Evolutionary conservation across 1,284 basidiomycete species (phyloP).

Genomic region (Sanghuangporus baumii): DNA sequence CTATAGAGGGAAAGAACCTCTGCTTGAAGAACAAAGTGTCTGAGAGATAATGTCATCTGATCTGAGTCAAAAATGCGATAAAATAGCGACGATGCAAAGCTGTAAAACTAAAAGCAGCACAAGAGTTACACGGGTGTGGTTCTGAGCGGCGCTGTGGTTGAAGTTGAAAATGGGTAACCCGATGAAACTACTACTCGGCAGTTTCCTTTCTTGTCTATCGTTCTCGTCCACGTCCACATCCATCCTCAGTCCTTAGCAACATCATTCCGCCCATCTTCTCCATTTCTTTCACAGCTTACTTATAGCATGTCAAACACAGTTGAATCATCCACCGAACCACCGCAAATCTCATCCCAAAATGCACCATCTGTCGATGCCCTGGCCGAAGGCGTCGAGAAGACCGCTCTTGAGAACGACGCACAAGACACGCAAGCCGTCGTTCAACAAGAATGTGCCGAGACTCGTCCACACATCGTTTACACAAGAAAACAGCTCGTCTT

Average conservation of each 20-base stretch:
- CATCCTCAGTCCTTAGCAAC: neutral
- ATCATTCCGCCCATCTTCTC: neutral
- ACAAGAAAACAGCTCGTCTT: constrained; percentile 59
- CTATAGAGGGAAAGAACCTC: constrained; percentile 59
- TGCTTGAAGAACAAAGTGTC: constrained; percentile 67
- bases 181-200: neutral
- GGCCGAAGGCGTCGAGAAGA: constrained; percentile 32
- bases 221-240: neutral
- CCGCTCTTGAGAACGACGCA: constrained; percentile 30
- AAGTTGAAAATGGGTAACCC: neutral
- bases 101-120: no score
- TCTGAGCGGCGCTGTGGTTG: neutral
- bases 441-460: constrained; percentile 24
- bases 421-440: constrained; percentile 24
- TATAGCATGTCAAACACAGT: constrained; percentile 17
- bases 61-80: neutral
- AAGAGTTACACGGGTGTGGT: no score
- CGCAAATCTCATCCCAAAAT: constrained; percentile 13
- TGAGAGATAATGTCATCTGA: constrained; percentile 43
- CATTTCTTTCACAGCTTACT: neutral
- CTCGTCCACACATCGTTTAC: constrained; percentile 54
- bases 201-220: constrained; percentile 4
- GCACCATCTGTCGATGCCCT: constrained; percentile 25
- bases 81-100: no score
- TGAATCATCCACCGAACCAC: constrained; percentile 11